phyloP scores from a whole-genome alignment of 1,284 basidiomycete genomes.

The Meripilus lineatus region DNA sequence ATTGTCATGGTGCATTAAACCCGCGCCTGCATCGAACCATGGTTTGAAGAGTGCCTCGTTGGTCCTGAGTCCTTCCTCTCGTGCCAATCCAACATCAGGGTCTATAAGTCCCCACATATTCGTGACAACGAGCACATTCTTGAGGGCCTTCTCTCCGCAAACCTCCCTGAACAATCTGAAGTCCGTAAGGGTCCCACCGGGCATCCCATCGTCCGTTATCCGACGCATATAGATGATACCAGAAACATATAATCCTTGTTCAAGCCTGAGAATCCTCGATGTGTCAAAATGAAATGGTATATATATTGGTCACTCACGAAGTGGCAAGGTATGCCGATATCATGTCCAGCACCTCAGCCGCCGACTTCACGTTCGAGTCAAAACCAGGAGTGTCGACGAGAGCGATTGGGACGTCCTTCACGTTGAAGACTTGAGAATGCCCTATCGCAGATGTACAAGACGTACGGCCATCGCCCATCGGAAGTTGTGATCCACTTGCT shows the following conservation, averaged over 20 bases:
- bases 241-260: slow-evolving; percentile 31
- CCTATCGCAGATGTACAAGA: slow-evolving; percentile 22
- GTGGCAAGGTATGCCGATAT: slow-evolving; percentile 9
- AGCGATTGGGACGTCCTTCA: slow-evolving; percentile 20
- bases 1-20: slow-evolving; percentile 11
- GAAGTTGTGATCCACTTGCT: slow-evolving; percentile 12
- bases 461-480: slow-evolving; percentile 9
- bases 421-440: slow-evolving; percentile 23
- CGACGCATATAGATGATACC: slow-evolving; percentile 51
- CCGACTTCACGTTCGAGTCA: slow-evolving; percentile 10
- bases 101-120: slow-evolving; percentile 45
- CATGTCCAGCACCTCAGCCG: slow-evolving; percentile 9
- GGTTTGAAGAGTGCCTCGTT: slow-evolving; percentile 5
- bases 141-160: slow-evolving; percentile 41
- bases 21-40: slow-evolving; percentile 12
- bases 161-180: slow-evolving; percentile 44
- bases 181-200: slow-evolving; percentile 41
- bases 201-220: slow-evolving; percentile 45
- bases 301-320: slow-evolving; percentile 7
- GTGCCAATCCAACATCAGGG: slow-evolving; percentile 1
- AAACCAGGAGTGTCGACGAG: slow-evolving; percentile 13
- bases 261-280: slow-evolving; percentile 24
- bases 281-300: background rate
- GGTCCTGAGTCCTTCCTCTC: slow-evolving; percentile 2
- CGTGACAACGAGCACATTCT: slow-evolving; percentile 44